Conservation (phyloP, 257 asterid genomes). For the Pogostemon cablin region DNA sequence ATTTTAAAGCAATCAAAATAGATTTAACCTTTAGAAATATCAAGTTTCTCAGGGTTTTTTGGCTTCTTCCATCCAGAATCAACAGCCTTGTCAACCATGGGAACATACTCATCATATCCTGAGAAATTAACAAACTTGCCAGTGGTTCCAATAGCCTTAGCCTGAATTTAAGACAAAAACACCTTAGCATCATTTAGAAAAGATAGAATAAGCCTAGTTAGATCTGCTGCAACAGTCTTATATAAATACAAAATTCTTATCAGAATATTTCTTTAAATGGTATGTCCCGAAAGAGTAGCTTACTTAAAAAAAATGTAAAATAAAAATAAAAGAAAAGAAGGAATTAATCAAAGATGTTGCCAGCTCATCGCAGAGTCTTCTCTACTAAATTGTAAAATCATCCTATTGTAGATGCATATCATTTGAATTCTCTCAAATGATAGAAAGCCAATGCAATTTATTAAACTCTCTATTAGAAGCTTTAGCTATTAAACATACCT, state of each 20-base stretch:
- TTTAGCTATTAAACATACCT: constrained; percentile 44
- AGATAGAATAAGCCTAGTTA: not conserved
- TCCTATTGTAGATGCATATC: not conserved
- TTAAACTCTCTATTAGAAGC: constrained; percentile 8
- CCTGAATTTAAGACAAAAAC: constrained; percentile 46
- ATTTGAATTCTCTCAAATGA: constrained; percentile 25
- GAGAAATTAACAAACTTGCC: constrained; percentile 48
- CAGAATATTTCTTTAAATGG: not conserved
- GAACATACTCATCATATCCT: constrained; percentile 78
- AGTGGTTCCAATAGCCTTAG: constrained; percentile 53
- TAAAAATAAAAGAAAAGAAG: not conserved
- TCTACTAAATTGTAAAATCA: not conserved
- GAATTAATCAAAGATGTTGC: not conserved
- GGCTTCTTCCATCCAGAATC: constrained; percentile 69
- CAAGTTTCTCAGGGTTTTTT: constrained; percentile 39
- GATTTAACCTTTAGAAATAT: constrained; percentile 53
- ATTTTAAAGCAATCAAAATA: constrained; percentile 15
- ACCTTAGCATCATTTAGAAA: constrained; percentile 20
- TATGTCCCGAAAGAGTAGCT: not conserved
- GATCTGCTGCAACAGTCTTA: not conserved
- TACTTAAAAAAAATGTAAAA: not conserved
- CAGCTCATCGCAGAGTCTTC: constrained; percentile 12
- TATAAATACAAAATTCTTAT: not conserved
- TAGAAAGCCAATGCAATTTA: not conserved
- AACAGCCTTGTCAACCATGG: constrained; percentile 86